These are phyloP conservation scores for Fusarium fujikuroi DNA, from an alignment of 2,329 filamentous ascomycete genomes.

Conservation along the genomic window DNA sequence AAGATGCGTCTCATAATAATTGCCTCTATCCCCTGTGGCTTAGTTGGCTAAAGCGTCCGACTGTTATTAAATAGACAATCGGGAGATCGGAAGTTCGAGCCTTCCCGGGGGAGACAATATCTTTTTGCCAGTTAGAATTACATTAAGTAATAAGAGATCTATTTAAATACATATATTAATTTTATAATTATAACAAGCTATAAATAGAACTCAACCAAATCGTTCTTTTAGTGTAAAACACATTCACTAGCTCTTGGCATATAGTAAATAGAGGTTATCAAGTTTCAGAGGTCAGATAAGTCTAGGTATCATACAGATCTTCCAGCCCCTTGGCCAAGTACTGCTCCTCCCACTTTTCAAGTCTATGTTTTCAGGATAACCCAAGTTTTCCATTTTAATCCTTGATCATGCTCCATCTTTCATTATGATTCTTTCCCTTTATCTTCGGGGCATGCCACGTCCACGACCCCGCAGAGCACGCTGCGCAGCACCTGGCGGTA, in stretches of 20 bases:
- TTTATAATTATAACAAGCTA: too few relatives aligned
- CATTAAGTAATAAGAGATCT: too few relatives aligned
- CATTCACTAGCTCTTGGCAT: not conserved
- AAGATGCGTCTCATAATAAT: fast-evolving
- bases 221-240: not conserved
- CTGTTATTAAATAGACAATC: conserved; percentile 42
- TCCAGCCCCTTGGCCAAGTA: conserved; percentile 38
- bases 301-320: conserved; percentile 53
- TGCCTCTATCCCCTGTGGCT: not conserved
- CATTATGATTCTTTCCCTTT: conserved; percentile 42
- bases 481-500: conserved; percentile 87
- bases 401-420: conserved; percentile 36
- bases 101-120: conserved; percentile 33
- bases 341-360: conserved; percentile 13
- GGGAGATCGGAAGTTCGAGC: conserved; percentile 47
- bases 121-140: not conserved
- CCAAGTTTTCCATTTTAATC: conserved; percentile 23
- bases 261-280: conserved; percentile 39
- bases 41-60: conserved; percentile 32
- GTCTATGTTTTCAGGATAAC: conserved; percentile 35
- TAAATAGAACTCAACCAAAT: too few relatives aligned
- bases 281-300: conserved; percentile 42
- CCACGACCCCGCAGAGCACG: conserved; percentile 85
- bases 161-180: too few relatives aligned
- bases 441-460: conserved; percentile 86